Percentiles rank a stretch among this genome's conserved stretches.
These are phyloP conservation scores for Tuber aestivum DNA, from an alignment of 495 filamentous ascomycete genomes.

Conservation along the genomic window DNA sequence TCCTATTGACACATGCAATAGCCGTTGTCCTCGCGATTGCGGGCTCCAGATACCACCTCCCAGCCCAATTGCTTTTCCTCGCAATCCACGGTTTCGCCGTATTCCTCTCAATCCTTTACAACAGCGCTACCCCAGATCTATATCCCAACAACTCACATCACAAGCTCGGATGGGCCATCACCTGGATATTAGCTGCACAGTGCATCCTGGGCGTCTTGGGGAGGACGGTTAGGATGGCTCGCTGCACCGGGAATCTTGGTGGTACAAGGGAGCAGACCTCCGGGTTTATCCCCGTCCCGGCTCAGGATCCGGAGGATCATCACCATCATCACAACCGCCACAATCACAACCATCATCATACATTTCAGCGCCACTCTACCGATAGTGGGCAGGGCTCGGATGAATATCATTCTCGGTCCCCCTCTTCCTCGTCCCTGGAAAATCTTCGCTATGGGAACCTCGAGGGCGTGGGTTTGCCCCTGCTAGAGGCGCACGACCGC, in stretches of 20 bases:
- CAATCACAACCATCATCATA: not conserved
- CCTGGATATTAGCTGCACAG: constrained; percentile 64
- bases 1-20: constrained; percentile 64
- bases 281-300: constrained; percentile 63
- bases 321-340: constrained; percentile 39
- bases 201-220: constrained; percentile 62
- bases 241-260: not conserved
- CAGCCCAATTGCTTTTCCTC: constrained; percentile 71
- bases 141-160: constrained; percentile 85
- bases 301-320: constrained; percentile 50
- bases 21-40: constrained; percentile 81
- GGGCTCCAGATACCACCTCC: constrained; percentile 66
- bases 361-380: constrained; percentile 57
- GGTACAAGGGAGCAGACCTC: constrained; percentile 45
- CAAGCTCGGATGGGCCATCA: constrained; percentile 81
- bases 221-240: constrained; percentile 42
- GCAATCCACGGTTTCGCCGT: constrained; percentile 64
- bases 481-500: constrained; percentile 50
- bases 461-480: constrained; percentile 52
- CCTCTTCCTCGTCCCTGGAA: constrained; percentile 57
- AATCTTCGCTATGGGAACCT: constrained; percentile 50
- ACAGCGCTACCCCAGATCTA: constrained; percentile 74
- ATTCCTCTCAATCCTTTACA: constrained; percentile 69
- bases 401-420: constrained; percentile 57
- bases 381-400: constrained; percentile 91